Evolutionary conservation across 441 rosid species (phyloP), one percentile per base, ranked within the genome.

Genomic region (Heliophila coronopifolia): DNA sequence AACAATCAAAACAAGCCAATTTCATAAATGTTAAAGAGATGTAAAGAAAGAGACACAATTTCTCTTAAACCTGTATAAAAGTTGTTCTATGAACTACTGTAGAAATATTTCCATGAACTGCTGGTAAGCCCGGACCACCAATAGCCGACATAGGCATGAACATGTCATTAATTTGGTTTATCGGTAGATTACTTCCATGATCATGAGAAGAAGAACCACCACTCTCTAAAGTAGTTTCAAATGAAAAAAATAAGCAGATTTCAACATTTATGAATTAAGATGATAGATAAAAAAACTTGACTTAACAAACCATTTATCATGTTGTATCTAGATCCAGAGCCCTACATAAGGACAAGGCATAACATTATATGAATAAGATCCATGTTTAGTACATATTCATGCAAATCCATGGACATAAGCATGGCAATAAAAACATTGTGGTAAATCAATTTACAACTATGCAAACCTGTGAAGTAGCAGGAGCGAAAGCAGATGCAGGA

Each of bases 41-140:
- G 9, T 43, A 13, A 27, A 34, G 26, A 43, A 9, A 31, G 31
- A 9, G 30, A 18, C 7, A 58, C 0, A 31, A 3, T 30, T 23
- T 28, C 54, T 50, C 19, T n/a, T n/a, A 46, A 27, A 87, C 97
- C 86, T 83, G 98, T 28, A 88, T 97, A 96, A 92, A 27, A 76
- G 69, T 53, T 79, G 96, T 28, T 63, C 94, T 95, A 17, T 89
- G 66, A 53, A 76, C 90, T 33, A 76, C 68, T 65, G 82, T 47
- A 38, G 94, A 73, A 70, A 77, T 90, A 67, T 84, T 87, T 42
- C 92, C 94, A 31, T 68, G 81, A 46, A 80, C 61, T 52, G 96
- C 88, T 5, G 94, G 64, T 20, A 95, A 95, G 11, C 91, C 86
- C 34, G 84, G 77, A 64, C 76, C 66, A 56, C 78, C 86, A 50